A percentile compares a stretch with the other conserved stretches of the same genome.
Conservation (phyloP, 495 filamentous ascomycete species). For the Trypethelium eluteriae region DNA sequence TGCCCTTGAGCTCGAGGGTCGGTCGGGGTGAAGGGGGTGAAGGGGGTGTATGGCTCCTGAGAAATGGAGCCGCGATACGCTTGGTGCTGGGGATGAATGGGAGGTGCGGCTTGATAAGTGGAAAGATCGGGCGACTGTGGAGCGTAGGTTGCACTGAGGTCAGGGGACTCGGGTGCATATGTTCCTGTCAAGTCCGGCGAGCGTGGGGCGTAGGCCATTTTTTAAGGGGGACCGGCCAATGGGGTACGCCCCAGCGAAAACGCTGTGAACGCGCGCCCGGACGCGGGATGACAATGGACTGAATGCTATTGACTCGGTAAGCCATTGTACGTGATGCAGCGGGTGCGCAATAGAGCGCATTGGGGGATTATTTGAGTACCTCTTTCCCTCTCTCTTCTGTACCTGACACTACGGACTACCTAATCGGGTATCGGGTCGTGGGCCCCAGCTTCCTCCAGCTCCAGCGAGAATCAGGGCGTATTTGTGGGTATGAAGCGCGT, state of each 20-base stretch:
- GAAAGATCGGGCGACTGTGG: constrained; percentile 27
- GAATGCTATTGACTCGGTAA: not conserved
- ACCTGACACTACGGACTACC: not conserved
- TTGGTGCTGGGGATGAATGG: constrained; percentile 24
- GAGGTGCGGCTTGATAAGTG: constrained; percentile 19
- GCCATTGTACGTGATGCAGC: not conserved
- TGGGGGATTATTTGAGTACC: not conserved
- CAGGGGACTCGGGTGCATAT: constrained; percentile 22
- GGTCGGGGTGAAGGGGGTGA: constrained; percentile 16
- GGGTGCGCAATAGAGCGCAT: not conserved
- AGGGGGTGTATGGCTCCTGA: constrained; percentile 24
- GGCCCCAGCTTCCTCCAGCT: not conserved
- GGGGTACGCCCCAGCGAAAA: not conserved
- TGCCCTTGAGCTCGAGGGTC: constrained; percentile 12
- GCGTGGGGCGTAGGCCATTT: constrained; percentile 10
- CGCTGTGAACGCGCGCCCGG: not conserved
- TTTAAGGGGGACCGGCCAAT: not conserved
- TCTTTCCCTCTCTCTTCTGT: not conserved
- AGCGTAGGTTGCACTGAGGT: constrained; percentile 23
- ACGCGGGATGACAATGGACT: not conserved
- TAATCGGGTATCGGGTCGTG: not conserved
- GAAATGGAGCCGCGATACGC: constrained; percentile 31
- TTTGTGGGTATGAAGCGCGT: not conserved
- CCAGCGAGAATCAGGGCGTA: not conserved
- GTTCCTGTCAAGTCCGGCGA: constrained; percentile 8